Conservation (phyloP, 805 yeast species). For the Candida xyloterini region DNA sequence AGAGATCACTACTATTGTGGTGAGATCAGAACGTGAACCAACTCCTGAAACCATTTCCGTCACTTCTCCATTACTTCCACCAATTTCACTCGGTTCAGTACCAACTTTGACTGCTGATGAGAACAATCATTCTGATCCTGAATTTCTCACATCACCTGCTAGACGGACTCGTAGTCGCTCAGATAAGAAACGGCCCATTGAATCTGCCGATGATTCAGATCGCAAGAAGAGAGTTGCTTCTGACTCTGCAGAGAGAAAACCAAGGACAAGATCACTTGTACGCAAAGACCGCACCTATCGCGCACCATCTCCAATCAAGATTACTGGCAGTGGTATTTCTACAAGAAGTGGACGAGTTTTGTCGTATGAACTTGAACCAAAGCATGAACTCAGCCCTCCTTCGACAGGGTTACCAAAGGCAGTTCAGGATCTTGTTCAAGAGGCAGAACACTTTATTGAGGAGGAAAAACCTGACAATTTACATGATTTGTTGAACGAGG, state of each 20-base stretch:
- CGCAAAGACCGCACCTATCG: constrained; percentile 25
- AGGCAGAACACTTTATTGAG: constrained; percentile 30
- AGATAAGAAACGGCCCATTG: not conserved
- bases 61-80: not conserved
- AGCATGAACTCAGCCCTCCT: constrained; percentile 8
- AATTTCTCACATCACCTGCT: constrained; percentile 12
- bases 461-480: constrained; percentile 15
- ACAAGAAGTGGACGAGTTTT: constrained; percentile 30
- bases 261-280: constrained; percentile 27
- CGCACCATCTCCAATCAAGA: constrained; percentile 22
- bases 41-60: not conserved
- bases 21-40: not conserved
- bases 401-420: constrained; percentile 21
- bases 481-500: constrained; percentile 7
- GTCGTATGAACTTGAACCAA: constrained; percentile 29
- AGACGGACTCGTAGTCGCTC: constrained; percentile 14
- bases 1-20: not conserved
- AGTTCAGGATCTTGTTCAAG: constrained; percentile 24
- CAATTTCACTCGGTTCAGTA: constrained; percentile 1
- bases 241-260: constrained; percentile 11
- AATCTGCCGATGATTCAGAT: not conserved
- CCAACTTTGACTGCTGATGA: constrained; percentile 5
- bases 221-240: constrained; percentile 9
- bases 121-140: not conserved
- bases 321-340: constrained; percentile 25